Percentiles rank a stretch among this genome's conserved stretches.
Evolutionary conservation across 2,329 filamentous ascomycete genomes (phyloP).

Genomic region (Dryadomyces sulphureus): DNA sequence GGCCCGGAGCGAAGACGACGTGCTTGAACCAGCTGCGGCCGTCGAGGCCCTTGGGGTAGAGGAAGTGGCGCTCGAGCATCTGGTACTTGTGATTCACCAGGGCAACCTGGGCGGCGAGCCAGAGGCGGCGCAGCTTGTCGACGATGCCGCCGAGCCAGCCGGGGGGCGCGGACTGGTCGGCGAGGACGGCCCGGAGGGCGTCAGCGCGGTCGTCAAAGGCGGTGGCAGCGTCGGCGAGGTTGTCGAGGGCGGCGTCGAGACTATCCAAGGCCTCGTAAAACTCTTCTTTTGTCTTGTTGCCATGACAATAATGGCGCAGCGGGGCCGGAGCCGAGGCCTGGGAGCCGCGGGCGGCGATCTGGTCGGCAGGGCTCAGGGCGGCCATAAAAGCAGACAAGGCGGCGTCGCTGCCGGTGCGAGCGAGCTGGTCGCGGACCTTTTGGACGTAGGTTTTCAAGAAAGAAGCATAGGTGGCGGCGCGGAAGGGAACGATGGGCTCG

Average conservation of each 20-base stretch:
- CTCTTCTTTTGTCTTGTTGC: too few relatives aligned
- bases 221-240: slow-evolving; percentile 22
- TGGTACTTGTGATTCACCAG: slow-evolving; percentile 69
- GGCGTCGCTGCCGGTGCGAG: slow-evolving; percentile 10
- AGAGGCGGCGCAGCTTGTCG: slow-evolving; percentile 36
- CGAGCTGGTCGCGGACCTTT: slow-evolving; percentile 33
- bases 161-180: not conserved
- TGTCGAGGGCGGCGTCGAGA: slow-evolving; percentile 11
- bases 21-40: slow-evolving; percentile 77
- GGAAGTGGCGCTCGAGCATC: slow-evolving; percentile 63
- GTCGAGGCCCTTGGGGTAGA: slow-evolving; percentile 64
- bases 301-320: too few relatives aligned
- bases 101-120: slow-evolving; percentile 7
- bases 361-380: slow-evolving; percentile 16
- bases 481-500: slow-evolving; percentile 46
- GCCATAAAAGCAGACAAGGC: not conserved
- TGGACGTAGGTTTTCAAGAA: slow-evolving; percentile 38
- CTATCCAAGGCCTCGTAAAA: not conserved
- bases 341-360: slow-evolving; percentile 13
- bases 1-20: slow-evolving; percentile 41
- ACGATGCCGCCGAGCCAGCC: slow-evolving; percentile 54
- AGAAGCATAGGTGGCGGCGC: slow-evolving; percentile 48
- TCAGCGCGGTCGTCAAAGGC: slow-evolving; percentile 31
- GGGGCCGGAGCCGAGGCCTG: too few relatives aligned
- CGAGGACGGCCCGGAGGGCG: slow-evolving; percentile 13